A percentile compares a stretch with the other conserved stretches of the same genome.
phyloP scores from a whole-genome alignment of 1,139 yeast species.

The Wickerhamomyces sp. region DNA sequence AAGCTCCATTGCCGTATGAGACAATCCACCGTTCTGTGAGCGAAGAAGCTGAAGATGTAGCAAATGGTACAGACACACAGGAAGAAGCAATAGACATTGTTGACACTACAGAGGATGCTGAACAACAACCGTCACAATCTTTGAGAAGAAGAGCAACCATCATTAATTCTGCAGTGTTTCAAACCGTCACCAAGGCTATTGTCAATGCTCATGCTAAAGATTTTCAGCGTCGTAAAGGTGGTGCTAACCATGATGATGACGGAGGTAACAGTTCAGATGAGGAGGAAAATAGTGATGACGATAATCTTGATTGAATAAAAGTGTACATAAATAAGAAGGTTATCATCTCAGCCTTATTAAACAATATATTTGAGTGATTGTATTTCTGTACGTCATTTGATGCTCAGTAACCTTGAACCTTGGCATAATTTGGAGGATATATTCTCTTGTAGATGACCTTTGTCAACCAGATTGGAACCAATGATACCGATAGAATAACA shows the following conservation, averaged over 20 bases:
- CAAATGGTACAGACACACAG: neutral
- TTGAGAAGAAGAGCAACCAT: slow-evolving; percentile 16
- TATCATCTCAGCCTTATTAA: slow-evolving; percentile 1
- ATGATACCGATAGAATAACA: slow-evolving; percentile 61
- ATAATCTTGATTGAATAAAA: slow-evolving; percentile 13
- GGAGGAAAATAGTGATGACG: slow-evolving; percentile 32
- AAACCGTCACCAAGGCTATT: slow-evolving; percentile 53
- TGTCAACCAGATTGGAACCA: slow-evolving; percentile 87
- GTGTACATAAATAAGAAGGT: neutral
- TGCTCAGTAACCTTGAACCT: slow-evolving; percentile 66
- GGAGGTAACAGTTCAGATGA: slow-evolving; percentile 26
- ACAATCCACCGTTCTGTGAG: slow-evolving; percentile 25
- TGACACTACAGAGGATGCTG: slow-evolving; percentile 5
- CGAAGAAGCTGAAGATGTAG: neutral
- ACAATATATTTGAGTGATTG: neutral
- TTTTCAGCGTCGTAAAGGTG: slow-evolving; percentile 55
- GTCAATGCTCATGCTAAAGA: slow-evolving; percentile 84
- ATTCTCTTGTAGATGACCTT: slow-evolving; percentile 69
- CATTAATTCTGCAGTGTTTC: slow-evolving; percentile 32
- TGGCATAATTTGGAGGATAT: slow-evolving; percentile 96
- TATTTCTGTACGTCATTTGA: neutral
- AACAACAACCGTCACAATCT: neutral
- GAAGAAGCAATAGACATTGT: neutral
- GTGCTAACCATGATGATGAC: slow-evolving; percentile 37
- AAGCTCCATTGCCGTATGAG: slow-evolving; percentile 78